phyloP scores from a whole-genome alignment of 306 rosid genomes.

The Castanea sativa region DNA sequence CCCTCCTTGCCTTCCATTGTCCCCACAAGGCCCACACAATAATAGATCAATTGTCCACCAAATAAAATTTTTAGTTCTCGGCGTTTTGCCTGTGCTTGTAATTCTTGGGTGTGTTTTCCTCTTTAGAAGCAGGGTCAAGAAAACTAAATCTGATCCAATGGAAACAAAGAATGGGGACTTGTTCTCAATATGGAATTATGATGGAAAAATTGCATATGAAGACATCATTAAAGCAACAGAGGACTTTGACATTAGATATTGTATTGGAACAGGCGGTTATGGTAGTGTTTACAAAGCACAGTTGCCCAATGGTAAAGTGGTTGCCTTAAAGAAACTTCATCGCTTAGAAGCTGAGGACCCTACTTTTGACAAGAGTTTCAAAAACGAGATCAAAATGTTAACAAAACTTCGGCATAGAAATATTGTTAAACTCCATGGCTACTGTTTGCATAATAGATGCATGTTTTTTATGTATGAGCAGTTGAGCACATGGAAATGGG shows the following conservation, averaged over 20 bases:
- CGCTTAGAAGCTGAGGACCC: too few relatives aligned
- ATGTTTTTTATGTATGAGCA: too few relatives aligned
- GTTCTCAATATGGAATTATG: not conserved
- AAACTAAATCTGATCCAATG: not conserved
- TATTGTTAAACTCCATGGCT: too few relatives aligned
- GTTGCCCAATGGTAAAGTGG: not conserved
- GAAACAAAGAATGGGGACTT: not conserved
- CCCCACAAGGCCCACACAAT: not conserved
- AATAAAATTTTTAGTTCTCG: not conserved
- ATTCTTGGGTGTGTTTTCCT: not conserved
- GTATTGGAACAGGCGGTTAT: constrained; percentile 15
- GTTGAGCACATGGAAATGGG: too few relatives aligned
- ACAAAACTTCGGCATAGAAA: too few relatives aligned
- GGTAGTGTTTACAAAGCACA: constrained; percentile 7
- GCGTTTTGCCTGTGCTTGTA: not conserved
- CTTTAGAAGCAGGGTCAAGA: not conserved
- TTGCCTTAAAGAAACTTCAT: not conserved
- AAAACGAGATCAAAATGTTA: too few relatives aligned
- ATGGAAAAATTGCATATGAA: not conserved
- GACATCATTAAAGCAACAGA: not conserved
- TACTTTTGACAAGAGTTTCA: too few relatives aligned
- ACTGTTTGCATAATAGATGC: too few relatives aligned
- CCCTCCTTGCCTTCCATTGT: not conserved
- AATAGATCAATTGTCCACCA: not conserved
- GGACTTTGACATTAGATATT: not conserved